Base-by-base conservation (phyloP, 2,329 filamentous ascomycete species). In the Sarocladium brachiariae region DNA sequence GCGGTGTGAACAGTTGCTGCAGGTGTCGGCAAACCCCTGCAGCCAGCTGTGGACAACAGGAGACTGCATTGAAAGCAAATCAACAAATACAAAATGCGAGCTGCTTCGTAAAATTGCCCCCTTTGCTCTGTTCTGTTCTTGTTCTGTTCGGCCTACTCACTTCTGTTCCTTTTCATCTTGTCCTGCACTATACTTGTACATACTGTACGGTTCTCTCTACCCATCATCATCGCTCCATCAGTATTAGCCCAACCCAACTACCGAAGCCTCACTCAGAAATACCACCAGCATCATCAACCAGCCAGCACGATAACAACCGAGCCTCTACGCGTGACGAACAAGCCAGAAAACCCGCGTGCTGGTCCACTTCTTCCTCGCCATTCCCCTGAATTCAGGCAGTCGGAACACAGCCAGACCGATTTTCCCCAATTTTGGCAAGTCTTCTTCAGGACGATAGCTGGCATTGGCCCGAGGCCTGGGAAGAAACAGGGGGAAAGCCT, bases 341-440 rank as follows among this genome's bases (percentile, higher is more conserved):
- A 43, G n/a, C n/a, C n/a, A n/a, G n/a, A n/a, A n/a, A n/a, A n/a
- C n/a, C n/a, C 39, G 39, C 39, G 39, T 27, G 25, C 39, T 43
- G 39, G 39, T 43, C 39, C 39, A 43, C 39, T 43, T 23, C 24
- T 25, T 43, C n/a, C n/a, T 43, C 39, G 39, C n/a, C 23, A 43
- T 11, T n/a, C 27, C 21, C 39, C 39, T 43, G 23, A 27, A 18
- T 23, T 27, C 23, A 25, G 39, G 39, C 21, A 43, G 4, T 7
- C 21, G 39, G 39, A 25, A 43, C 23, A 43, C 39, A 25, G 21
- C 39, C 39, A 13, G n/a, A 43, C 21, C 39, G n/a, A 19, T 10
- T n/a, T 14, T 14, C 11, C 16, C n/a, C 39, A 25, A 14, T n/a
- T 14, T 19, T 43, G 39, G 39, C 39, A 27, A 43, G 39, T 25